Evolutionary conservation across 345 rosid species (phyloP).

Genomic region (Abelmoschus esculentus): DNA sequence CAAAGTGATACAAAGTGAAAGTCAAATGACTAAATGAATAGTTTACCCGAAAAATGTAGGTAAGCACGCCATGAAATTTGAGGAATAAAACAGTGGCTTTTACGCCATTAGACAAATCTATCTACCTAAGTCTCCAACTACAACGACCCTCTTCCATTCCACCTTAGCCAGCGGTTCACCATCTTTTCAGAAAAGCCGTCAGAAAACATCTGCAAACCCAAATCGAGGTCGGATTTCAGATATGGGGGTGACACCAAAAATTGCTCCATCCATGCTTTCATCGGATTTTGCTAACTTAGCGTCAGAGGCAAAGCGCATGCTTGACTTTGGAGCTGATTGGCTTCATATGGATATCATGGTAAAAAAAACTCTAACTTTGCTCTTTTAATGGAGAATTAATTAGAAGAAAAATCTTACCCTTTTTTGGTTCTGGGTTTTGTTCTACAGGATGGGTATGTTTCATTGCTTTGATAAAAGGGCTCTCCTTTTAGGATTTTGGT

Average conservation of each 20-base stretch:
- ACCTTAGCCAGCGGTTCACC: not conserved
- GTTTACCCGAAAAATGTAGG: not conserved
- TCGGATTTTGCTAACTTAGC: conserved; percentile 88
- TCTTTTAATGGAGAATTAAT: not conserved
- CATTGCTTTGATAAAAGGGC: conserved; percentile 10
- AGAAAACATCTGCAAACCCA: not conserved
- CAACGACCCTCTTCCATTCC: not conserved
- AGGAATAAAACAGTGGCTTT: not conserved
- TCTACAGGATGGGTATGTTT: conserved; percentile 73
- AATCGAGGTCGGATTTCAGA: conserved; percentile 13
- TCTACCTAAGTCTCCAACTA: not conserved
- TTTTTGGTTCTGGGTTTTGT: conserved; percentile 1
- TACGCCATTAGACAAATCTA: not conserved
- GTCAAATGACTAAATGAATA: too few relatives aligned
- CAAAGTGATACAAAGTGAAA: too few relatives aligned
- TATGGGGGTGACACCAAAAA: conserved; percentile 62
- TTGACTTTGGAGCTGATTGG: conserved; percentile 83
- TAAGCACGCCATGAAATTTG: not conserved
- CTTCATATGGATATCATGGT: conserved; percentile 99
- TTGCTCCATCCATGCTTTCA: conserved; percentile 93
- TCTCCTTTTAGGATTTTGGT: conserved; percentile 16
- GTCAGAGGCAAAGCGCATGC: conserved; percentile 76
- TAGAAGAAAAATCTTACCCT: not conserved
- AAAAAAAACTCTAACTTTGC: not conserved
- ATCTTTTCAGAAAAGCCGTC: not conserved